These are phyloP conservation scores for Penicillium tannophilum DNA, from an alignment of 495 filamentous ascomycete species.

Conservation along the genomic window DNA sequence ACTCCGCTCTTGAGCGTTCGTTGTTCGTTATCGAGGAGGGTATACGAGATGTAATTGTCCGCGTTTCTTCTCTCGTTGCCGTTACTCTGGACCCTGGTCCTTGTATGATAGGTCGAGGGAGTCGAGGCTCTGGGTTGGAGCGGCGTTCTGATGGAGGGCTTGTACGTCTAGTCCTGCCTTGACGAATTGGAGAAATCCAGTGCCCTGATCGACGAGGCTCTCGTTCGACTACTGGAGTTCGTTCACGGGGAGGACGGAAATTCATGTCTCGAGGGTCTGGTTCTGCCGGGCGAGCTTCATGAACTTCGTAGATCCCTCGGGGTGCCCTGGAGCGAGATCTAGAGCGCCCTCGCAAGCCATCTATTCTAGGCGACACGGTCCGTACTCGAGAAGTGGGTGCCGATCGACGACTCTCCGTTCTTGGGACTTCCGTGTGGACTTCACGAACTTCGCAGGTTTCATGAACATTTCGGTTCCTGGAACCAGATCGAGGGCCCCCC, in stretches of 20 bases:
- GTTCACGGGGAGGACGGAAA: conserved; percentile 19
- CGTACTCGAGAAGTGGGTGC: neutral
- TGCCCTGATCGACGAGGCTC: conserved; percentile 18
- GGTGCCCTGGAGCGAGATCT: neutral
- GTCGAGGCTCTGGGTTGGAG: neutral
- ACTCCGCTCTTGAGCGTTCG: neutral
- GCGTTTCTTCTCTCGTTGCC: neutral
- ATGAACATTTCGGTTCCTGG: neutral
- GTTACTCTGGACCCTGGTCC: neutral
- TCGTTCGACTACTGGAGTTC: conserved; percentile 25
- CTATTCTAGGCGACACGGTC: neutral
- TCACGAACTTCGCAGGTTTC: neutral
- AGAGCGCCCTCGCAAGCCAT: neutral
- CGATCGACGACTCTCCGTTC: neutral
- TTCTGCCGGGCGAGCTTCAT: neutral
- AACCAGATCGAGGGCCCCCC: neutral
- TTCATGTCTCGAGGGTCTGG: neutral
- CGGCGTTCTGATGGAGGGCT: too few relatives aligned
- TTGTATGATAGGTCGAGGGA: neutral
- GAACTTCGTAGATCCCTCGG: neutral
- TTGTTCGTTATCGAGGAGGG: neutral
- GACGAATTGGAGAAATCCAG: neutral
- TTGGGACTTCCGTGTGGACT: neutral
- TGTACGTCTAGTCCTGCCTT: neutral
- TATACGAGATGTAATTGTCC: neutral